Evolutionary conservation across 2,329 filamentous ascomycete genomes (phyloP).

Genomic region (Aspergillus tubingensis): DNA sequence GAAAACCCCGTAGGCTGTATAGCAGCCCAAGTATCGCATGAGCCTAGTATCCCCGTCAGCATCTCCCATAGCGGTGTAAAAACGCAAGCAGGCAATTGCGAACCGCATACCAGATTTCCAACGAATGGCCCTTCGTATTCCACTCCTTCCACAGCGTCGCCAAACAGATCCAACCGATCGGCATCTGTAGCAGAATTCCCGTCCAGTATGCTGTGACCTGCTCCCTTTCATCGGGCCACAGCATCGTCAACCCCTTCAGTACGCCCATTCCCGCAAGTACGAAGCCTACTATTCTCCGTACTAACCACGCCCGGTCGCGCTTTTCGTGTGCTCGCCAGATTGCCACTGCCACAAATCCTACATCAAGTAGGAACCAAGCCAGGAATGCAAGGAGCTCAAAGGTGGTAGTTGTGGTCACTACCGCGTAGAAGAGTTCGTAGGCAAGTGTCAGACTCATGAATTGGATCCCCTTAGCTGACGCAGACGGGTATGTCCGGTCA

Average conservation of each 20-base stretch:
- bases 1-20: slow-evolving; percentile 24
- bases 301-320: neutral
- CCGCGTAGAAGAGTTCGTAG: slow-evolving; percentile 24
- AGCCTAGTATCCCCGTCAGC: slow-evolving; percentile 12
- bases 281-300: slow-evolving; percentile 14
- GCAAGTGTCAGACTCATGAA: slow-evolving; percentile 22
- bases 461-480: slow-evolving; percentile 10
- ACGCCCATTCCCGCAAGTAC: neutral
- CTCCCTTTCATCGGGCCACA: slow-evolving; percentile 23
- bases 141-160: slow-evolving; percentile 15
- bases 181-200: slow-evolving; percentile 22
- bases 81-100: neutral
- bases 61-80: neutral
- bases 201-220: slow-evolving; percentile 27
- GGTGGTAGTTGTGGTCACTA: slow-evolving; percentile 17
- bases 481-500: slow-evolving; percentile 18
- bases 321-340: slow-evolving; percentile 14
- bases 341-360: slow-evolving; percentile 14
- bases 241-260: slow-evolving; percentile 3
- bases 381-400: slow-evolving; percentile 19
- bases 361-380: slow-evolving; percentile 22
- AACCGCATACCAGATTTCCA: slow-evolving; percentile 21
- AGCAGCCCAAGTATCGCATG: slow-evolving; percentile 23
- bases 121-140: slow-evolving; percentile 19
- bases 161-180: slow-evolving; percentile 22